A percentile compares a stretch with the other conserved stretches of the same genome.
These are phyloP conservation scores for Phenoliferia sp. DNA, from an alignment of 1,284 basidiomycete species.

Conservation along the genomic window DNA sequence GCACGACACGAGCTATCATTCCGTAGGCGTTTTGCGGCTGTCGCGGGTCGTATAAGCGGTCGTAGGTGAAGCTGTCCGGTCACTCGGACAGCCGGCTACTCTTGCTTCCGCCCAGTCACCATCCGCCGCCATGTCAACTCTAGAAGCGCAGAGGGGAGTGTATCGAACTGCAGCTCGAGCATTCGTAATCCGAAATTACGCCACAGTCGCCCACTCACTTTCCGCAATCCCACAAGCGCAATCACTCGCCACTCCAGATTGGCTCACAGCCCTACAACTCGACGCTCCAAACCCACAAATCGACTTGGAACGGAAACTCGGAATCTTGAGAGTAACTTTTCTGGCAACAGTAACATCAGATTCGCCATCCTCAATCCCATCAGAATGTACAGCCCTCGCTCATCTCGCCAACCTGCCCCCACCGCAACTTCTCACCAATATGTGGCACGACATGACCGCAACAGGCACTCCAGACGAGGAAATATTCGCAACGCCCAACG, in stretches of 20 bases:
- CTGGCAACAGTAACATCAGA: constrained; percentile 32
- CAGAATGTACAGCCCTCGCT: too few species aligned
- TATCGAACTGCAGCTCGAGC: not conserved
- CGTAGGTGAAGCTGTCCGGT: not conserved
- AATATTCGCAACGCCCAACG: constrained; percentile 19
- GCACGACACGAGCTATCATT: not conserved
- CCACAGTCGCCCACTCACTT: not conserved
- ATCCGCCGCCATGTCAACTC: not conserved
- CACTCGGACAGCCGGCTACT: not conserved
- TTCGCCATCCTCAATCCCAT: too few species aligned
- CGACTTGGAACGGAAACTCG: constrained; percentile 16
- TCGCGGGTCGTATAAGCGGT: too few species aligned
- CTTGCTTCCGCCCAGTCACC: not conserved
- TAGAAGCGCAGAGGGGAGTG: not conserved
- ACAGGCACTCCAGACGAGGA: not conserved
- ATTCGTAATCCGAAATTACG: not conserved
- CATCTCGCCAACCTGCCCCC: constrained; percentile 11
- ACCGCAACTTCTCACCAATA: constrained; percentile 4
- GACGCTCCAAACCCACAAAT: not conserved
- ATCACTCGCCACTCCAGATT: not conserved
- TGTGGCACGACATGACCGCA: constrained; percentile 14
- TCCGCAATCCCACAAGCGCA: not conserved
- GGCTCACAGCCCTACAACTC: not conserved
- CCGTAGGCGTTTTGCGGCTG: too few species aligned
- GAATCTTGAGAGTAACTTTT: constrained; percentile 24